These are phyloP conservation scores for Globisporangium parvum DNA, from an alignment of 352 stramenopile genomes.

Conservation along the genomic window DNA sequence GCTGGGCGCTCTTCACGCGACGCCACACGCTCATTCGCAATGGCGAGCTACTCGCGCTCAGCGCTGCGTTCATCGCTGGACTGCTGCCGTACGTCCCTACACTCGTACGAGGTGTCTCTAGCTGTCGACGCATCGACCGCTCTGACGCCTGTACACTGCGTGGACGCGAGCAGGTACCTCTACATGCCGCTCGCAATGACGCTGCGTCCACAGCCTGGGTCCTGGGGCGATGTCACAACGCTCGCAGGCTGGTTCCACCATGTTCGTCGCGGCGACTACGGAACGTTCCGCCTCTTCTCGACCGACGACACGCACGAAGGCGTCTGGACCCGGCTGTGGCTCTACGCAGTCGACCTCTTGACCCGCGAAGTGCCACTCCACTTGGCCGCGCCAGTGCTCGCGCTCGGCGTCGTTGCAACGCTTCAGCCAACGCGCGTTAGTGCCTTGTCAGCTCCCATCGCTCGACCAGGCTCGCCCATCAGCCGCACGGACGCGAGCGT, in stretches of 20 bases:
- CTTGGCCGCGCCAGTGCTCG: slow-evolving; percentile 30
- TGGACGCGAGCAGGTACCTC: slow-evolving; percentile 18
- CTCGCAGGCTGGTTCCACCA: slow-evolving; percentile 88
- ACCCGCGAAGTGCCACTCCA: slow-evolving; percentile 40
- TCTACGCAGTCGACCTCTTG: slow-evolving; percentile 74
- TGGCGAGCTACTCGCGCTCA: slow-evolving; percentile 33
- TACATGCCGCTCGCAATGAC: slow-evolving; percentile 80
- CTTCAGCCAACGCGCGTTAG: neutral
- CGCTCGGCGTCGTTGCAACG: slow-evolving; percentile 25
- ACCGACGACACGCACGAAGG: slow-evolving; percentile 58
- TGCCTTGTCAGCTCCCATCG: no score
- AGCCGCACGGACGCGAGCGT: neutral
- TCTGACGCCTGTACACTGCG: neutral
- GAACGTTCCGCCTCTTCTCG: slow-evolving; percentile 91
- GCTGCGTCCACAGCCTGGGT: slow-evolving; percentile 76
- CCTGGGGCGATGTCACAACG: slow-evolving; percentile 90
- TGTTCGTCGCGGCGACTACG: slow-evolving; percentile 90
- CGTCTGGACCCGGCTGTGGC: slow-evolving; percentile 52
- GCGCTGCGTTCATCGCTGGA: slow-evolving; percentile 61
- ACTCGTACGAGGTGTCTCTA: no score
- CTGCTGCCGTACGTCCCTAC: slow-evolving; percentile 64
- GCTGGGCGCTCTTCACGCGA: slow-evolving; percentile 63
- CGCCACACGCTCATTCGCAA: slow-evolving; percentile 20
- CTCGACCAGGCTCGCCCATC: no score
- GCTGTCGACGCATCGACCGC: neutral